These are phyloP conservation scores for Quercus dentata DNA, from an alignment of 306 rosid genomes.

Conservation along the genomic window DNA sequence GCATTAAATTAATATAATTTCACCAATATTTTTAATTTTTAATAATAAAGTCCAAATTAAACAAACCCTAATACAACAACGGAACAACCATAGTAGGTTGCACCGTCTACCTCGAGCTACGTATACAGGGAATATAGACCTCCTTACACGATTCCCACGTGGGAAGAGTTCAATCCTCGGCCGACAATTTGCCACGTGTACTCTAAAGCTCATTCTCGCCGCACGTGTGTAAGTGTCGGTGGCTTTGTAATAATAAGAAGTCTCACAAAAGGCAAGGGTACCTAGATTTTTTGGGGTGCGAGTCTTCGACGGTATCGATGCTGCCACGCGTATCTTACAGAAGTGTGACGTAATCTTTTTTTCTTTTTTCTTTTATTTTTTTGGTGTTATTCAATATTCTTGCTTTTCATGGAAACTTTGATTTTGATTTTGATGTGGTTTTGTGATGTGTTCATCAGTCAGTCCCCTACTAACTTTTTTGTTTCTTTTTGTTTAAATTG, in stretches of 20 bases:
- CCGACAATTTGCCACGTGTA: slow-evolving; percentile 22
- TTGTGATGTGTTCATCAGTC: too few relatives aligned
- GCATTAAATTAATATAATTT: background rate
- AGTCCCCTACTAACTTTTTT: background rate
- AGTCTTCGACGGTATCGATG: background rate
- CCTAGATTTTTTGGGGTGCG: background rate
- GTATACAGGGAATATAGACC: slow-evolving; percentile 27
- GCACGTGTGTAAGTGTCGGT: slow-evolving; percentile 59
- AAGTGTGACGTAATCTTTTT: slow-evolving; percentile 5
- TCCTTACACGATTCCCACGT: slow-evolving; percentile 18
- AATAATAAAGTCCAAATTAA: background rate
- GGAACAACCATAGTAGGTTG: slow-evolving; percentile 37
- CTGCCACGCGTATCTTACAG: background rate
- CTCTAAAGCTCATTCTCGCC: background rate
- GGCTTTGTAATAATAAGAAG: background rate
- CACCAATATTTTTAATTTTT: too few relatives aligned
- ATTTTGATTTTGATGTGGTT: background rate
- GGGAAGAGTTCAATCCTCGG: slow-evolving; percentile 17
- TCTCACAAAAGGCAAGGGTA: too few relatives aligned
- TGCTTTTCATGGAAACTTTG: background rate
- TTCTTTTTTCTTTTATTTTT: background rate
- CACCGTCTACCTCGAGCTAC: slow-evolving; percentile 36
- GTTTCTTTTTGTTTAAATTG: background rate
- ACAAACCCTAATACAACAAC: background rate
- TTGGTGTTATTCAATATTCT: background rate